Conservation (phyloP, 441 rosid species). For the Melastoma candidum region DNA sequence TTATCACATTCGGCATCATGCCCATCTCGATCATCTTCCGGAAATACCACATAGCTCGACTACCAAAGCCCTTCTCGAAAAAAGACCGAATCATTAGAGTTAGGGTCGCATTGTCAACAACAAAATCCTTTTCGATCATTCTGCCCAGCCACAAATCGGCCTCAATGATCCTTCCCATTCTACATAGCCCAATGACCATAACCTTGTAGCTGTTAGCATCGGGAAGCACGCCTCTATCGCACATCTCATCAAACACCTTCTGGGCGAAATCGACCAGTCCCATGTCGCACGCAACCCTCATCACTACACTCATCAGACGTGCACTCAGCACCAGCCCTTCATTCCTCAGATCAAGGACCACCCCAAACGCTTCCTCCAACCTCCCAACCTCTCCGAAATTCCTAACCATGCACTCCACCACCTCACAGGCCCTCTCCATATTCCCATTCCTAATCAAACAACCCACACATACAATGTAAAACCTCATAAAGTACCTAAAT, state of each 20-base stretch:
- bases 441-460: conserved; percentile 53
- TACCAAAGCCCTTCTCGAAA: conserved; percentile 47
- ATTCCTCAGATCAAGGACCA: conserved; percentile 70
- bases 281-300: conserved; percentile 29
- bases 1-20: conserved; percentile 65
- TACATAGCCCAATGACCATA: conserved; percentile 55
- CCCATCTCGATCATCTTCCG: conserved; percentile 53
- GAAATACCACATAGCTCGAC: conserved; percentile 57
- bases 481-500: conserved; percentile 70
- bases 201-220: conserved; percentile 51
- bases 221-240: conserved; percentile 48
- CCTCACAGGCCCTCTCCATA: conserved; percentile 54
- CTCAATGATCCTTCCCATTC: conserved; percentile 44
- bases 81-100: conserved; percentile 47
- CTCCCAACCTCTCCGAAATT: conserved; percentile 68
- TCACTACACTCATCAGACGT: conserved; percentile 37
- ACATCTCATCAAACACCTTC: conserved; percentile 72
- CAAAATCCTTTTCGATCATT: conserved; percentile 52
- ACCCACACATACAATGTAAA: conserved; percentile 56
- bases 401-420: conserved; percentile 51
- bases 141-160: conserved; percentile 60
- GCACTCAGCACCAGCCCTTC: conserved; percentile 44
- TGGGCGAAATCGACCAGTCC: conserved; percentile 50
- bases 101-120: conserved; percentile 61
- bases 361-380: conserved; percentile 49